A percentile compares a stretch with the other conserved stretches of the same genome.
Evolutionary conservation across 805 yeast species (phyloP).

Genomic region (Hagleromyces aurorensis): DNA sequence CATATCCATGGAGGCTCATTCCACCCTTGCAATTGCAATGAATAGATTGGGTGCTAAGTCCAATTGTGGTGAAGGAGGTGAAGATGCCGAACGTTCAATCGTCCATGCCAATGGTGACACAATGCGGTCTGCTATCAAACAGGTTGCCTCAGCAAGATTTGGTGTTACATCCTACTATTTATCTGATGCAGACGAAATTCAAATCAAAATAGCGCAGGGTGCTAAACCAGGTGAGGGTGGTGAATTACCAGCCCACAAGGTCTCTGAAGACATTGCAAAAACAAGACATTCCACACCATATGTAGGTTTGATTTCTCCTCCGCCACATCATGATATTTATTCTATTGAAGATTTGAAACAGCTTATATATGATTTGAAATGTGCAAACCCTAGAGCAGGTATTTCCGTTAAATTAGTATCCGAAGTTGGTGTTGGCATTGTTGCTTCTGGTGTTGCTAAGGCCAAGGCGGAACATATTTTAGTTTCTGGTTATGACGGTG

Average conservation of each 20-base stretch:
- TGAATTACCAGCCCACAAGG: slow-evolving; percentile 93
- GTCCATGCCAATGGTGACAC: slow-evolving; percentile 86
- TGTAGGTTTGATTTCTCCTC: slow-evolving; percentile 95
- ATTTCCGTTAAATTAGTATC: slow-evolving; percentile 94
- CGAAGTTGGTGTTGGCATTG: slow-evolving; percentile 98
- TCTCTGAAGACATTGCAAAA: slow-evolving; percentile 77
- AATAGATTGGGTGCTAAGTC: slow-evolving; percentile 96
- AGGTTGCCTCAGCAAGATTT: slow-evolving; percentile 95
- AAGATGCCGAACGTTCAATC: slow-evolving; percentile 83
- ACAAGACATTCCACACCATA: slow-evolving; percentile 96
- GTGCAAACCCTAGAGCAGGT: slow-evolving; percentile 94
- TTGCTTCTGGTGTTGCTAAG: slow-evolving; percentile 98
- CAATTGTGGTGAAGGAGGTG: slow-evolving; percentile 99
- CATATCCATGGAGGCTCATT: slow-evolving; percentile 96
- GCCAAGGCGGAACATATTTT: slow-evolving; percentile 96
- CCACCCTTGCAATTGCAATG: slow-evolving; percentile 97
- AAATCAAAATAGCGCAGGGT: slow-evolving; percentile 98
- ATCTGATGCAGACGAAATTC: slow-evolving; percentile 95
- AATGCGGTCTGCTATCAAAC: slow-evolving; percentile 98
- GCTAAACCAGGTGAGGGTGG: slow-evolving; percentile 99
- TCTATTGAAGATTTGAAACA: slow-evolving; percentile 97
- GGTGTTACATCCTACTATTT: slow-evolving; percentile 95
- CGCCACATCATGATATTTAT: slow-evolving; percentile 97
- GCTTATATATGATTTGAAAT: slow-evolving; percentile 90
- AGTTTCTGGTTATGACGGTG: slow-evolving; percentile 98